phyloP scores from a whole-genome alignment of 176 grass and related monocot genomes.

The Coix lacrymajobi region DNA sequence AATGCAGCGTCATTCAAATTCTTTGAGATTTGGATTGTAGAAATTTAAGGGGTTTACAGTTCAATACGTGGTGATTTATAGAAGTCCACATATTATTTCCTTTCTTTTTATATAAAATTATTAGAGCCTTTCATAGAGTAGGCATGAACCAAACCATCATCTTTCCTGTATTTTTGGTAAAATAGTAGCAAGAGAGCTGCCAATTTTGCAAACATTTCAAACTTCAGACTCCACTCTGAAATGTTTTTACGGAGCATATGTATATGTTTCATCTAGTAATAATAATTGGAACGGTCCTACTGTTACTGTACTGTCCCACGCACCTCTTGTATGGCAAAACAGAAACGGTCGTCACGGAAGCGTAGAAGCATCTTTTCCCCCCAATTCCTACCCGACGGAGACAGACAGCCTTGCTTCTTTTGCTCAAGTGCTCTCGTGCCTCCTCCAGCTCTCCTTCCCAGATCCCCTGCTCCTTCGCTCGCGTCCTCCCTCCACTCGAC shows the following conservation, averaged over 20 bases:
- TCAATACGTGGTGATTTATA: neutral
- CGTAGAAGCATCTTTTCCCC: constrained; percentile 34
- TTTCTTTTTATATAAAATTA: too few relatives aligned
- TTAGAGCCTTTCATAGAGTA: neutral
- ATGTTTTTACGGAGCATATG: too few relatives aligned
- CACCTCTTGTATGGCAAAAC: neutral
- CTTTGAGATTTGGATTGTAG: neutral
- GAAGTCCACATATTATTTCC: too few relatives aligned
- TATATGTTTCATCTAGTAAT: neutral
- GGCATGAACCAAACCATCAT: neutral
- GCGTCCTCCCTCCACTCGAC: neutral
- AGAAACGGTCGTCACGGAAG: constrained; percentile 9
- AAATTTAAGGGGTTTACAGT: neutral
- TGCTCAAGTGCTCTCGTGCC: neutral
- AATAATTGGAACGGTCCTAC: neutral
- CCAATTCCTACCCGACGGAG: constrained; percentile 23
- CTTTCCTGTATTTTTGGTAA: neutral
- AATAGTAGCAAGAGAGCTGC: neutral
- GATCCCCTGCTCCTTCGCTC: constrained; percentile 28
- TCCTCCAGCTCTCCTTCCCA: constrained; percentile 7
- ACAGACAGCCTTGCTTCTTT: constrained; percentile 28
- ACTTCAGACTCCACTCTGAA: neutral
- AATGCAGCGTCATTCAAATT: neutral
- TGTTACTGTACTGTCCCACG: neutral
- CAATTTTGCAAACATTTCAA: neutral